Conservation (phyloP, 2,329 filamentous ascomycete genomes). For the Colletotrichum plurivorum region DNA sequence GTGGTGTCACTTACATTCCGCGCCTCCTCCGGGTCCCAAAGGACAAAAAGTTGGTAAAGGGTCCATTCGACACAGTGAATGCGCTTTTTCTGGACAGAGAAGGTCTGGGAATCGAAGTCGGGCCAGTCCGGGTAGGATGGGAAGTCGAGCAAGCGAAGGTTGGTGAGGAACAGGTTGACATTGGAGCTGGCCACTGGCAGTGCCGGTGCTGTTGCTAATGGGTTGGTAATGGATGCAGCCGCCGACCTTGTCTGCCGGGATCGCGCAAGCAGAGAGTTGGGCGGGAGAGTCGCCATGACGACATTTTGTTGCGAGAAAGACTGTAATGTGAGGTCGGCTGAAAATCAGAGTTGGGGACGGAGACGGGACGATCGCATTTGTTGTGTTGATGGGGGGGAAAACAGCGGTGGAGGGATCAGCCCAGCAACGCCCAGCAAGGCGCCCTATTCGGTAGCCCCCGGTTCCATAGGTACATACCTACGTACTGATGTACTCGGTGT, state of each 20-base stretch:
- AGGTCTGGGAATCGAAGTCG: constrained; percentile 76
- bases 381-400: constrained; percentile 39
- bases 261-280: constrained; percentile 49
- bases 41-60: constrained; percentile 86
- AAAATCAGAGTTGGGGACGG: constrained; percentile 9
- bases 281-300: constrained; percentile 49
- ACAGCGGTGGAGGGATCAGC: constrained; percentile 38
- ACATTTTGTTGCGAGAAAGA: constrained; percentile 43
- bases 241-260: constrained; percentile 44
- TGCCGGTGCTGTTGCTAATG: constrained; percentile 37
- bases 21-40: constrained; percentile 86
- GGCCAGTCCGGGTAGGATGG: constrained; percentile 86
- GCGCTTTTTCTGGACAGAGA: constrained; percentile 86
- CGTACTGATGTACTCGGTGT: no score
- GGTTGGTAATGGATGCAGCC: constrained; percentile 25
- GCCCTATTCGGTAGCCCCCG: no score
- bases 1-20: constrained; percentile 70
- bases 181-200: constrained; percentile 63
- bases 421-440: constrained; percentile 26
- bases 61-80: constrained; percentile 91
- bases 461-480: no score
- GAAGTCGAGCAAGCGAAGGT: constrained; percentile 86
- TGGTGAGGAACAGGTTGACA: constrained; percentile 81
- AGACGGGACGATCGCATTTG: constrained; percentile 17
- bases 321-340: neutral